phyloP scores from a whole-genome alignment of 768 basidiomycete species.

The Roridomyces roridus region DNA sequence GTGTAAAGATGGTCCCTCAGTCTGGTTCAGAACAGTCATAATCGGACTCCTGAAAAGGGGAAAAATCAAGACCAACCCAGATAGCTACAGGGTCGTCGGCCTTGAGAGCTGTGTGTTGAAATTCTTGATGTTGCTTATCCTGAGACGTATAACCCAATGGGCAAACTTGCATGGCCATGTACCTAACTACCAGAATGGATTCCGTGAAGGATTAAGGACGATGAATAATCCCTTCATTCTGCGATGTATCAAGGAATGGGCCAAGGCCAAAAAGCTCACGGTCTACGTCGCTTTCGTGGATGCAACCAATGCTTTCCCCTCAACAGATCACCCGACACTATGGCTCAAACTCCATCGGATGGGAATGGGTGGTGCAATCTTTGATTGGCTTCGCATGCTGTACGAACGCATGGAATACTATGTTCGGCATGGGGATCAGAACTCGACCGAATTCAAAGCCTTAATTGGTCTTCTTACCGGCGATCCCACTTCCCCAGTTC shows the following conservation, averaged over 20 bases:
- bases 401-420: slow-evolving; percentile 11
- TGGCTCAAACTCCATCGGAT: too few species aligned
- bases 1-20: background rate
- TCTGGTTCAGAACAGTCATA: background rate
- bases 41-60: slow-evolving; percentile 15
- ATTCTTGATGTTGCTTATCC: slow-evolving; percentile 26
- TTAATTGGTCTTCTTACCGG: slow-evolving; percentile 16
- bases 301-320: slow-evolving; percentile 18
- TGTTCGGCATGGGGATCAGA: too few species aligned
- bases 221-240: too few species aligned
- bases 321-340: too few species aligned
- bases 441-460: slow-evolving; percentile 2
- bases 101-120: slow-evolving; percentile 29
- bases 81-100: slow-evolving; percentile 24
- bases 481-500: slow-evolving; percentile 13
- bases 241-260: too few species aligned
- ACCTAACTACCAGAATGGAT: slow-evolving; percentile 37
- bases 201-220: too few species aligned
- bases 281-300: slow-evolving; percentile 17
- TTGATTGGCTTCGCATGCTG: too few species aligned
- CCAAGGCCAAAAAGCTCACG: background rate
- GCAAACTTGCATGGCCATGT: slow-evolving; percentile 19
- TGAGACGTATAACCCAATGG: slow-evolving; percentile 17
- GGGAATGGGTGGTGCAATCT: too few species aligned
- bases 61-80: slow-evolving; percentile 17